phyloP scores from a whole-genome alignment of 2,329 filamentous ascomycete genomes.

The Biscogniauxia mediterranea region DNA sequence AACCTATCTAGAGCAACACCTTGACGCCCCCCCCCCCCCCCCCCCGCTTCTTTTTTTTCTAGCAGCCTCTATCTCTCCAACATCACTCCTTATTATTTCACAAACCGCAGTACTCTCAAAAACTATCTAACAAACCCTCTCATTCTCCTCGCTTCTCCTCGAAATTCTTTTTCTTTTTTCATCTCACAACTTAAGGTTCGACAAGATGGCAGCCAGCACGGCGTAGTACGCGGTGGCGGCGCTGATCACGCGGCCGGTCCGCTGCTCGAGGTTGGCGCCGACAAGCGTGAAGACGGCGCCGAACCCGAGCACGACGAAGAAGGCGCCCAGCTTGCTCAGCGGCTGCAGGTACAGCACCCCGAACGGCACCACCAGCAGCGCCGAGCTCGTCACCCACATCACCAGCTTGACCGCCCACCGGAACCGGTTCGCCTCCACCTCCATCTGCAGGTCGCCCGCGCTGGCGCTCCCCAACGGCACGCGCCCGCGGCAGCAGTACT shows the following conservation, averaged over 20 bases:
- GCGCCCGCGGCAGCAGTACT: conserved; percentile 2
- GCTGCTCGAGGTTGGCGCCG: conserved; percentile 12
- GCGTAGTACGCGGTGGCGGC: conserved; percentile 19
- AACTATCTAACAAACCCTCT: no score
- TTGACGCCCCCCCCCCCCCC: no score
- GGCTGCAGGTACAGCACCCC: conserved; percentile 13
- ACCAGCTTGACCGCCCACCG: conserved; percentile 3
- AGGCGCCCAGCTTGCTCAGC: conserved; percentile 5
- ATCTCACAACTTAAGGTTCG: conserved; percentile 10
- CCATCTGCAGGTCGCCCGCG: conserved; percentile 5
- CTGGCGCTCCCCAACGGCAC: not conserved
- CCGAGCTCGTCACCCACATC: conserved; percentile 2
- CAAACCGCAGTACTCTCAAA: no score
- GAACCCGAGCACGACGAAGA: conserved; percentile 11
- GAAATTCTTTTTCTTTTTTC: no score
- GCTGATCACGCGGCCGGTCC: conserved; percentile 12
- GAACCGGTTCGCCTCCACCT: conserved; percentile 9
- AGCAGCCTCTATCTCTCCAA: no score
- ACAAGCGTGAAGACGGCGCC: conserved; percentile 10
- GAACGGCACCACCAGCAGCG: conserved; percentile 13
- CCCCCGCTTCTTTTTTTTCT: no score
- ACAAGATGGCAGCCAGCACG: conserved; percentile 14
- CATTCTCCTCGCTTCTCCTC: no score
- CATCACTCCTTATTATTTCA: no score
- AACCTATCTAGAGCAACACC: no score